Conservation (phyloP, 768 basidiomycete genomes). For the Mrakia frigida region DNA sequence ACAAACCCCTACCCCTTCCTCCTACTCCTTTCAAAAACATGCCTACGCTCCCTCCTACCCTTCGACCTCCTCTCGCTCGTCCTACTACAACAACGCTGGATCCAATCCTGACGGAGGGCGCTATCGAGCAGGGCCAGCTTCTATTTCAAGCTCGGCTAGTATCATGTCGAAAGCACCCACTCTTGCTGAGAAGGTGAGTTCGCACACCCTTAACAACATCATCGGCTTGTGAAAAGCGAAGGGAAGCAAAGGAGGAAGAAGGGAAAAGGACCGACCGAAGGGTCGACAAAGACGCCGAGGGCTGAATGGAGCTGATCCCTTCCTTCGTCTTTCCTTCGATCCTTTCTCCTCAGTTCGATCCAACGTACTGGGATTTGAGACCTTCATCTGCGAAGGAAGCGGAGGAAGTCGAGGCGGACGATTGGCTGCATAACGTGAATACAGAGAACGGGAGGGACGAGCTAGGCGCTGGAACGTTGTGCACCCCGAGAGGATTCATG, state of each 20-base stretch:
- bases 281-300: neutral
- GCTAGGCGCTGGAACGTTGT: conserved; percentile 50
- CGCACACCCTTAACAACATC: neutral
- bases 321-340: neutral
- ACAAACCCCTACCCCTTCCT: conserved; percentile 1
- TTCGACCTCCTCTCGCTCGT: neutral
- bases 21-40: conserved; percentile 11
- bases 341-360: conserved; percentile 12
- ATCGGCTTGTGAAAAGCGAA: neutral
- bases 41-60: conserved; percentile 16
- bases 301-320: conserved; percentile 2
- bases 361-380: conserved; percentile 9
- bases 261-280: neutral
- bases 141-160: neutral
- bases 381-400: conserved; percentile 12
- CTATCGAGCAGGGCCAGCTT: neutral
- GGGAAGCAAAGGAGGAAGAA: neutral
- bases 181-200: conserved; percentile 20
- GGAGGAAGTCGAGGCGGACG: conserved; percentile 42
- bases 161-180: neutral
- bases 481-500: conserved; percentile 63
- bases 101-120: conserved; percentile 3
- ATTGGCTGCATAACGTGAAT: conserved; percentile 41
- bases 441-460: conserved; percentile 40
- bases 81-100: neutral